Percentiles rank a stretch among this genome's conserved stretches.
These are phyloP conservation scores for Sonneratia alba DNA, from an alignment of 345 rosid genomes.

Conservation along the genomic window DNA sequence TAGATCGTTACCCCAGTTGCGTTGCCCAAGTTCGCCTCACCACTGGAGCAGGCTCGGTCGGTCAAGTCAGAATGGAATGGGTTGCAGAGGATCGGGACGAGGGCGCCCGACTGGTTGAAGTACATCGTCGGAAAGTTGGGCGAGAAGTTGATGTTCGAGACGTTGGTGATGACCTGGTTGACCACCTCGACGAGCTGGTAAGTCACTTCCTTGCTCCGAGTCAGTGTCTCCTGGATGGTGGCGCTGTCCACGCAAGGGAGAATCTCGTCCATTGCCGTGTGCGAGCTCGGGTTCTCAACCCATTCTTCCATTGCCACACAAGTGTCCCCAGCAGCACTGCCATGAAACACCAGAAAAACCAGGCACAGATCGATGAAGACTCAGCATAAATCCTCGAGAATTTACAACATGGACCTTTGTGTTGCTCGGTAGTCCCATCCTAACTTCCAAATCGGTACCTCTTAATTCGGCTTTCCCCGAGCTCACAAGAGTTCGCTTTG, in stretches of 20 bases:
- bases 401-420: neutral
- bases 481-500: neutral
- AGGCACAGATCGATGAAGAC: neutral
- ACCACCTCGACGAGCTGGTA: constrained; percentile 66
- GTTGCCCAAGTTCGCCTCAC: constrained; percentile 65
- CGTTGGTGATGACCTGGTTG: constrained; percentile 86
- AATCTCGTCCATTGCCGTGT: constrained; percentile 75
- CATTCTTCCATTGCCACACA: constrained; percentile 85
- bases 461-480: neutral
- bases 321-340: constrained; percentile 75
- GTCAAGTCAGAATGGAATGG: constrained; percentile 57
- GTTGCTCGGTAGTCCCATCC: neutral
- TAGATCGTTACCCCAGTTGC: constrained; percentile 53
- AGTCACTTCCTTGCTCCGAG: constrained; percentile 62
- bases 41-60: constrained; percentile 49
- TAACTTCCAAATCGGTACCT: neutral
- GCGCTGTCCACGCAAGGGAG: constrained; percentile 76
- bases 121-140: constrained; percentile 65
- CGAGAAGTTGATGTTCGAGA: constrained; percentile 84
- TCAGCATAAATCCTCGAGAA: neutral
- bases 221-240: constrained; percentile 67
- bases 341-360: neutral
- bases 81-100: constrained; percentile 78
- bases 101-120: constrained; percentile 86
- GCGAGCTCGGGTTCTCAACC: constrained; percentile 70